phyloP scores from a whole-genome alignment of 805 yeast species.

The Candida xyloterini region DNA sequence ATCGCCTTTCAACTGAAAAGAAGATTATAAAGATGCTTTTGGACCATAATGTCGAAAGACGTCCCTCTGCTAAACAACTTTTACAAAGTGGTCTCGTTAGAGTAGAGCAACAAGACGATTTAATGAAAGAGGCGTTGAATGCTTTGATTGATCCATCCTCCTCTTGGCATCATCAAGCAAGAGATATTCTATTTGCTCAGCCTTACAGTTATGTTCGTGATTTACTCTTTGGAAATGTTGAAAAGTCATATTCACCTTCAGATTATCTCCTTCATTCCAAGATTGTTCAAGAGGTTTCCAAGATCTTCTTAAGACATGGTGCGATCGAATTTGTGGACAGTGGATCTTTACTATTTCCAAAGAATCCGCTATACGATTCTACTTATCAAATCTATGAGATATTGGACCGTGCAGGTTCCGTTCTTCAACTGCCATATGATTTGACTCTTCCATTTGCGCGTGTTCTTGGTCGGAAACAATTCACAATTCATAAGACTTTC shows the following conservation, averaged over 20 bases:
- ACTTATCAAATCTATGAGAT: slow-evolving; percentile 72
- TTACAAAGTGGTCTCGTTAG: slow-evolving; percentile 82
- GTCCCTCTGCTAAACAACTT: slow-evolving; percentile 79
- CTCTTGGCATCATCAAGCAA: slow-evolving; percentile 91
- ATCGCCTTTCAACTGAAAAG: slow-evolving; percentile 54
- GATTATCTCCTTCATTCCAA: slow-evolving; percentile 59
- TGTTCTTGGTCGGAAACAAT: slow-evolving; percentile 61
- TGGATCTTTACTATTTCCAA: slow-evolving; percentile 74
- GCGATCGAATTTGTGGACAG: slow-evolving; percentile 66
- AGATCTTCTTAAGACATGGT: slow-evolving; percentile 75
- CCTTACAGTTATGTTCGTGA: slow-evolving; percentile 84
- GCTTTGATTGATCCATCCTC: slow-evolving; percentile 87
- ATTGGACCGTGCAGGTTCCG: slow-evolving; percentile 81
- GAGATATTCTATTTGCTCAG: slow-evolving; percentile 80
- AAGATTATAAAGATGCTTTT: slow-evolving; percentile 64
- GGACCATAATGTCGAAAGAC: slow-evolving; percentile 70
- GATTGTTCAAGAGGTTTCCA: slow-evolving; percentile 57
- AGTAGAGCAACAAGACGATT: slow-evolving; percentile 84
- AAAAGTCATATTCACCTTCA: slow-evolving; percentile 28
- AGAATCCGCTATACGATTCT: slow-evolving; percentile 64
- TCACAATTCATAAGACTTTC: slow-evolving; percentile 57
- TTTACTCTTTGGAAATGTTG: slow-evolving; percentile 65
- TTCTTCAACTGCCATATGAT: slow-evolving; percentile 86
- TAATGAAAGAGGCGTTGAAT: slow-evolving; percentile 82
- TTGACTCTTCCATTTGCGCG: slow-evolving; percentile 88